Base-by-base conservation (phyloP, 345 rosid genomes). In the Streptanthus diversifolius region DNA sequence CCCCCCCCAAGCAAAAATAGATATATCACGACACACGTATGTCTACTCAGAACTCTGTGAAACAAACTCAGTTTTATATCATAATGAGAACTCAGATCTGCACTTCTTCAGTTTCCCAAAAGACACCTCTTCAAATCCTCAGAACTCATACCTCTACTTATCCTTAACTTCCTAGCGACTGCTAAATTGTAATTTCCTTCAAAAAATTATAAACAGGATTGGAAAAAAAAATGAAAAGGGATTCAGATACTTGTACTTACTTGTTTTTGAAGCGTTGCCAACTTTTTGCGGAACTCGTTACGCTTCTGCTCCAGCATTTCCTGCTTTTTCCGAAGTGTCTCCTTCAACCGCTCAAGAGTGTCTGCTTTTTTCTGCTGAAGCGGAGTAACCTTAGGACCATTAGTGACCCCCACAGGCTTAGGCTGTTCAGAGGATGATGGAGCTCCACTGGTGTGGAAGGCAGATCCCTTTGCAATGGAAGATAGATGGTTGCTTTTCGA, bases 241-340 rank as follows among this genome's bases (percentile, higher is more conserved):
- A 51, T 51, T 69, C 13, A 3, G 70, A 35, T 54, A 69, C 56
- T 58, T 22, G 57, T 22, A 48, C 49, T 57, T 80, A 85, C 93
- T 59, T 88, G 93, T 88, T 87, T 95, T 77, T 81, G 81, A 68
- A 92, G 86, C 53, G 82, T 83, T 45, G 85, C 85, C 87, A 92
- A 77, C 72, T 86, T 80, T 45, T 85, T 88, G 45, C 86, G 85
- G 77, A 88, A 92, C 66, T 92, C 91, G 15, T 76, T 87, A 52
- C 93, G 85, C 80, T 90, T 92, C 86, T 83, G 92, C 72, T 86
- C 99, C 81, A 95, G 83, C 85, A 87, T 75, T 80, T 92, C 92
- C 79, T 83, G 99, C 84, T 92, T 95, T 83, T 86, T 90, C 54
- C 90, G 91, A 10, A 95, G 86, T 36, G 90, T 84, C 80, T 90